phyloP scores from a whole-genome alignment of 805 yeast genomes.

The Kodamaea nitidulidarum region DNA sequence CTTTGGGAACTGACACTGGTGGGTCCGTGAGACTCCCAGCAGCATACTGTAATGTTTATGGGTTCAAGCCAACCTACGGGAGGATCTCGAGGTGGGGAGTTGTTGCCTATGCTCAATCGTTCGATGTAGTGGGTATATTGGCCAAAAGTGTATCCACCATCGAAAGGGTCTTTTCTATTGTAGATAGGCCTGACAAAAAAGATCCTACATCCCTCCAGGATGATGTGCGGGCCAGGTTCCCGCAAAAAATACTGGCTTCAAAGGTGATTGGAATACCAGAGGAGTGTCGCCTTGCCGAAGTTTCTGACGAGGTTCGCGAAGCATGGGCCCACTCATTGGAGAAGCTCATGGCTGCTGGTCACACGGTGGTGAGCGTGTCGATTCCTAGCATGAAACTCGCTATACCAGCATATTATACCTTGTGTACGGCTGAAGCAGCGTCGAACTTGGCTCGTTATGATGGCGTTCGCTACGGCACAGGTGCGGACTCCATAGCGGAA shows the following conservation, averaged over 20 bases:
- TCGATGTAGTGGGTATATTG: constrained; percentile 90
- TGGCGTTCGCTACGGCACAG: constrained; percentile 79
- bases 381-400: constrained; percentile 64
- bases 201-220: constrained; percentile 73
- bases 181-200: constrained; percentile 60
- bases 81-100: constrained; percentile 90
- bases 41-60: constrained; percentile 75
- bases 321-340: constrained; percentile 47
- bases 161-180: constrained; percentile 45
- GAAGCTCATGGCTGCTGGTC: constrained; percentile 44
- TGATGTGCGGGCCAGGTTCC: constrained; percentile 5
- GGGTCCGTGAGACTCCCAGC: constrained; percentile 95
- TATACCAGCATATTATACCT: constrained; percentile 77
- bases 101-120: constrained; percentile 84
- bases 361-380: constrained; percentile 58
- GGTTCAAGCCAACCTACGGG: constrained; percentile 94
- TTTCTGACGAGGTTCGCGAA: constrained; percentile 43
- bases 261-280: constrained; percentile 68
- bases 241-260: not conserved
- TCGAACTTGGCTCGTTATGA: constrained; percentile 88
- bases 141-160: constrained; percentile 46
- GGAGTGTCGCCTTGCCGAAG: constrained; percentile 58
- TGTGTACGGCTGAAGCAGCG: constrained; percentile 91
- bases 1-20: constrained; percentile 95
- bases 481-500: constrained; percentile 26